phyloP scores from a whole-genome alignment of 2,329 filamentous ascomycete genomes.

The Rutstroemia sp. region DNA sequence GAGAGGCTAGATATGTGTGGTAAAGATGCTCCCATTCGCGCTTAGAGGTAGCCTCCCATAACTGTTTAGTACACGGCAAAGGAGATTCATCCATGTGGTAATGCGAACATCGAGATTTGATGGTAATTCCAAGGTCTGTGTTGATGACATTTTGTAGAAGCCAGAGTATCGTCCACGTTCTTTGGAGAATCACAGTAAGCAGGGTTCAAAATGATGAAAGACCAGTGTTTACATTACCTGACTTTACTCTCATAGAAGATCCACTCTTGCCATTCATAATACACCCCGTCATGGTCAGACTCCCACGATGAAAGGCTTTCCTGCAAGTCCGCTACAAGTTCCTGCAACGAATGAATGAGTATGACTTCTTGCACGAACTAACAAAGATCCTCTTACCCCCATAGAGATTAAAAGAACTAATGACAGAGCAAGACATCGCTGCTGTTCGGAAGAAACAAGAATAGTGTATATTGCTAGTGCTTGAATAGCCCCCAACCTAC shows the following conservation, averaged over 20 bases:
- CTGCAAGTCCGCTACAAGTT: not conserved
- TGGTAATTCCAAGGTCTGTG: not conserved
- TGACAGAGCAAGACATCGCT: not conserved
- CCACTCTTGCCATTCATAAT: not conserved
- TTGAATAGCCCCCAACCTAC: not conserved
- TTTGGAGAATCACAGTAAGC: not conserved
- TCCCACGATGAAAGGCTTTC: not conserved
- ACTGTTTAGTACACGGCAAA: not conserved
- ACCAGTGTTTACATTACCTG: not conserved
- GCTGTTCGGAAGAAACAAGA: not conserved
- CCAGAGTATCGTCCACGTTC: not conserved
- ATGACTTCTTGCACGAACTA: not conserved
- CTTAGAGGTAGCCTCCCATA: not conserved
- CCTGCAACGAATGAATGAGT: not conserved
- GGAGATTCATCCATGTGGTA: not conserved
- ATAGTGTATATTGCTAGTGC: not conserved
- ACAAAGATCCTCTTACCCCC: not conserved
- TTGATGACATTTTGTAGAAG: not conserved
- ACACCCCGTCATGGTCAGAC: not conserved
- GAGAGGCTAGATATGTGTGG: not conserved
- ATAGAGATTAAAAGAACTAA: not conserved
- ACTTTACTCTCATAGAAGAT: not conserved
- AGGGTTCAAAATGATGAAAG: not conserved
- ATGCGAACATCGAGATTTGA: not conserved
- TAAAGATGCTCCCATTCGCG: not conserved